phyloP scores from a whole-genome alignment of 148 eudicot genomes.

The Hydrangea macrophylla region DNA sequence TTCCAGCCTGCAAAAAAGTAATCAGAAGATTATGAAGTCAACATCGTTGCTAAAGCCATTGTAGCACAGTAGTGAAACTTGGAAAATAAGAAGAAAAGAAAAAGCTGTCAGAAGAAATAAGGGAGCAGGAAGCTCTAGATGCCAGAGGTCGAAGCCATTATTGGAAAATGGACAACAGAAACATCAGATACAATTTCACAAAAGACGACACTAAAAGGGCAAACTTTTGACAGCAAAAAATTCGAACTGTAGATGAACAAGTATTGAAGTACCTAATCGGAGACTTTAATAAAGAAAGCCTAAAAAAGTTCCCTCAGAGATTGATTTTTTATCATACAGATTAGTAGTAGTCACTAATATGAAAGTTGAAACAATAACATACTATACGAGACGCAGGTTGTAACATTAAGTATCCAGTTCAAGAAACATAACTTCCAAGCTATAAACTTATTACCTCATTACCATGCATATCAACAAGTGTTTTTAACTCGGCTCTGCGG shows the following conservation, averaged over 20 bases:
- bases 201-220: background rate
- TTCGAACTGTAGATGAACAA: background rate
- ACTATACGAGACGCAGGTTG: no score
- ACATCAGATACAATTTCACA: background rate
- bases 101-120: conserved; percentile 1
- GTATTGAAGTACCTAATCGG: background rate
- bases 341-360: no score
- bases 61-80: no score
- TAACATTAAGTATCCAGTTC: background rate
- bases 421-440: background rate
- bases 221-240: background rate
- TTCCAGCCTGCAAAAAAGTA: conserved; percentile 63
- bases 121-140: background rate
- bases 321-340: background rate
- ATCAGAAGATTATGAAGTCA: background rate
- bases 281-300: background rate
- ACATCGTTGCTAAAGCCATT: no score
- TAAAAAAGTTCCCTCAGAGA: background rate
- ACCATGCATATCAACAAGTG: conserved; percentile 61
- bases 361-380: no score
- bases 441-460: conserved; percentile 40
- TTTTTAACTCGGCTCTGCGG: conserved; percentile 60
- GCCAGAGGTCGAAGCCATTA: background rate
- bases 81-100: no score
- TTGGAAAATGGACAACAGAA: background rate